A percentile compares a stretch with the other conserved stretches of the same genome.
Conservation (phyloP, 257 asterid species). For the Coffea eugenioides region DNA sequence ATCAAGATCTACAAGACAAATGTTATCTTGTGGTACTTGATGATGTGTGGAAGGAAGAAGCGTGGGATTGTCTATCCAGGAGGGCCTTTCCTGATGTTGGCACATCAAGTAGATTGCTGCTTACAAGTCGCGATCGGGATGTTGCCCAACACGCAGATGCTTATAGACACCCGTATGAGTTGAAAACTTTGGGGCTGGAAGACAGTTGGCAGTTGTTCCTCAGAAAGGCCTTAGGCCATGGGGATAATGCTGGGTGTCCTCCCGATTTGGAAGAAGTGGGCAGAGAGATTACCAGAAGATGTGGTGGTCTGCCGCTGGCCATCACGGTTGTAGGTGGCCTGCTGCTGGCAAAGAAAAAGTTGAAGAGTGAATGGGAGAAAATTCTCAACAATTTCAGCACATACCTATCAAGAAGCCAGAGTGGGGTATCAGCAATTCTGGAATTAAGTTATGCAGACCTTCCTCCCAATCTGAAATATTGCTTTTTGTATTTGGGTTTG, state of each 20-base stretch:
- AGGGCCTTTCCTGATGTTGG: too few species aligned
- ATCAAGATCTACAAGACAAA: conserved; percentile 1
- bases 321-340: too few species aligned
- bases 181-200: conserved; percentile 12
- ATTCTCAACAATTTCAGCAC: not conserved
- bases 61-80: too few species aligned
- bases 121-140: not conserved
- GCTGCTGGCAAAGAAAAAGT: too few species aligned
- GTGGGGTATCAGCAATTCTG: conserved; percentile 1
- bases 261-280: too few species aligned
- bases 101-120: too few species aligned
- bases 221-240: conserved; percentile 8
- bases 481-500: conserved; percentile 21
- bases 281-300: too few species aligned
- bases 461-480: conserved; percentile 15
- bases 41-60: too few species aligned
- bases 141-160: conserved; percentile 12
- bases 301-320: too few species aligned
- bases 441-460: conserved; percentile 12
- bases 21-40: too few species aligned
- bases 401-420: not conserved
- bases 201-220: conserved; percentile 31
- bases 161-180: conserved; percentile 10
- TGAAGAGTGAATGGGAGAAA: too few species aligned
- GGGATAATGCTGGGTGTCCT: not conserved